These are phyloP conservation scores for Penicillium glabrum DNA, from an alignment of 2,329 filamentous ascomycete species.

Conservation along the genomic window DNA sequence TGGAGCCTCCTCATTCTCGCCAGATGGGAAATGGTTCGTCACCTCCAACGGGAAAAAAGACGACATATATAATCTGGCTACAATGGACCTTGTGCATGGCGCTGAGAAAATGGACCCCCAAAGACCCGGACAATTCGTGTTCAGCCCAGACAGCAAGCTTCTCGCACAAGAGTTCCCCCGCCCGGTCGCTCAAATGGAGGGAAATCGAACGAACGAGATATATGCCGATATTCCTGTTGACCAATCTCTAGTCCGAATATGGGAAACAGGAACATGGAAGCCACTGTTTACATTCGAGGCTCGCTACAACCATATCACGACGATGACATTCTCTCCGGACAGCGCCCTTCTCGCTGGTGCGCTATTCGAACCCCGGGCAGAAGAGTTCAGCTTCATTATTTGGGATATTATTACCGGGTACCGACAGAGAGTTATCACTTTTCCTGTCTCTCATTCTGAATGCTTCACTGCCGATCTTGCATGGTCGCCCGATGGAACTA, in stretches of 20 bases:
- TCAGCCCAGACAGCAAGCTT: not conserved
- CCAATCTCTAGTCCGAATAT: not conserved
- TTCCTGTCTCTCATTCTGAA: not conserved
- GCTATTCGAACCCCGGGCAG: not conserved
- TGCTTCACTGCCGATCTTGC: not conserved
- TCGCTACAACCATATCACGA: not conserved
- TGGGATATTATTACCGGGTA: not conserved
- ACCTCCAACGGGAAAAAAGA: not conserved
- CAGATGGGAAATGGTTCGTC: not conserved
- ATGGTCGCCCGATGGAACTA: not conserved
- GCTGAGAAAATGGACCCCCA: not conserved
- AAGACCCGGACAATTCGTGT: not conserved
- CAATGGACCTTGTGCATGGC: not conserved
- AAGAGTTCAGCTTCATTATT: not conserved
- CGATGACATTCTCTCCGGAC: not conserved
- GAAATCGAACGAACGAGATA: not conserved
- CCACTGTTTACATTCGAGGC: not conserved
- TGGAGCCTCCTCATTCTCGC: not conserved
- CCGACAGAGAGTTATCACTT: not conserved
- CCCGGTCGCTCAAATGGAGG: not conserved
- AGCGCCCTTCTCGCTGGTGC: not conserved
- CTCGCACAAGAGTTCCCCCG: not conserved
- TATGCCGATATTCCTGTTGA: not conserved
- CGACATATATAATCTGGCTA: not conserved
- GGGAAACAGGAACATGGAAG: not conserved